Evolutionary conservation across 352 stramenopile species (phyloP), one percentile per base, ranked within the genome.

Genomic region (Blastocystis sp.): DNA sequence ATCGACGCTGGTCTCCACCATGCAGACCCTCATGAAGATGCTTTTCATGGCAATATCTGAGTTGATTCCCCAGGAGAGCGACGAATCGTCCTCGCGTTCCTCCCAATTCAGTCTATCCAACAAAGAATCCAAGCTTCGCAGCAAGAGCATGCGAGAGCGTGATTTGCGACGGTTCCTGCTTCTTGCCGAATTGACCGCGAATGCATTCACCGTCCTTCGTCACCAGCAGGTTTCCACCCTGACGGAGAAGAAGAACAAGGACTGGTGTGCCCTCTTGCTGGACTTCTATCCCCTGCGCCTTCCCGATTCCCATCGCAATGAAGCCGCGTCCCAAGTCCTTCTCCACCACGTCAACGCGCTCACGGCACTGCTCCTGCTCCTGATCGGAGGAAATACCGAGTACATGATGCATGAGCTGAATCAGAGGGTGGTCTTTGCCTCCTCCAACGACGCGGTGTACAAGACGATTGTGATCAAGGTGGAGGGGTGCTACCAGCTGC

Each of bases 231-330:
- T 45, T 21, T 21, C 28, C 19, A 7, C 34, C 7, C 28, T 59
- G 19, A 23, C 45, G 53, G 53, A 28, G 19, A 69, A 84, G 56
- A 53, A 11, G 59, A 2, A 41, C 21, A 23, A 17, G 21, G 52
- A 84, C 9, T 84, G 74, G 74, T 41, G 28, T 66, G 34, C 48
- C 10, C 41, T 84, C 40, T 56, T 84, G 21, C 34, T 52, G 2
- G 74, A 84, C 34, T 64, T 69, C 40, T 84, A 84, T 48, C 74
- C 74, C 10, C 56, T 84, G 1, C 19, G 74, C 21, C n/a, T 84
- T 2, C 40, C 53, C 40, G 74, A 84, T 41, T 41, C 74, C 0
- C 74, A 84, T 66, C 74, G 74, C 3, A 84, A 84, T 28, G 74
- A 84, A 5, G 34, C 21, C 3, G 2, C 21, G 1, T 7, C 21